Evolutionary conservation across 2,329 filamentous ascomycete genomes (phyloP).

Genomic region (Lasiodiplodia sp.): DNA sequence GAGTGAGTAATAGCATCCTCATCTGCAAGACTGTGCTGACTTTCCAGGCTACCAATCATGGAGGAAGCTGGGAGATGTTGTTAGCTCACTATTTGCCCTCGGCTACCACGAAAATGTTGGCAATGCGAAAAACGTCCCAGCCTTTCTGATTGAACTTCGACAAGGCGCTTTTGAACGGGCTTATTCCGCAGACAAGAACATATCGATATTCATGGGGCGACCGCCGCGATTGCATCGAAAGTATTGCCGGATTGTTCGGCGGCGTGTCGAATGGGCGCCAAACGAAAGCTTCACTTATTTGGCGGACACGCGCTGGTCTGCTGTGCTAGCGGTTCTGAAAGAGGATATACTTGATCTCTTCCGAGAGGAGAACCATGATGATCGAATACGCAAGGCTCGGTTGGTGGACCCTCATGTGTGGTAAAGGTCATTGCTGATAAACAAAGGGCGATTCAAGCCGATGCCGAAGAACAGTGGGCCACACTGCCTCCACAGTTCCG

Average conservation of each 20-base stretch:
- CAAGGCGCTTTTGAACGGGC: conserved; percentile 51
- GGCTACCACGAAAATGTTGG: conserved; percentile 55
- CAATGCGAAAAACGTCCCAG: conserved; percentile 37
- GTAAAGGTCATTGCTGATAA: conserved; percentile 6
- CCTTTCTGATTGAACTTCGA: conserved; percentile 52
- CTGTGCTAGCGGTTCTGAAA: conserved; percentile 30
- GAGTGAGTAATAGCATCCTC: conserved; percentile 37
- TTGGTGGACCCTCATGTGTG: conserved; percentile 12
- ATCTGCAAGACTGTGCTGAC: background rate
- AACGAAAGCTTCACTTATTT: conserved; percentile 23
- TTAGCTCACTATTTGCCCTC: conserved; percentile 55
- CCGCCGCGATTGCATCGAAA: conserved; percentile 55
- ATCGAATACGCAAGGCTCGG: conserved; percentile 29
- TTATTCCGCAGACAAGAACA: conserved; percentile 57
- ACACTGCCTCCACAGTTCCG: conserved; percentile 38
- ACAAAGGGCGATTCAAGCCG: conserved; percentile 33
- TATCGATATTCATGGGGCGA: conserved; percentile 59
- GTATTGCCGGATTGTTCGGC: conserved; percentile 50
- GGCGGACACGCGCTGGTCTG: conserved; percentile 31
- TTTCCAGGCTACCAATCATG: conserved; percentile 55
- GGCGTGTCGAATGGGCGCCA: conserved; percentile 14
- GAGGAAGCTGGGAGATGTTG: conserved; percentile 56
- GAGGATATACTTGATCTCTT: conserved; percentile 32
- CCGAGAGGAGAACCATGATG: conserved; percentile 20
- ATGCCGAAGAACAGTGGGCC: conserved; percentile 37